Evolutionary conservation across 2,329 filamentous ascomycete species (phyloP), one percentile per base, ranked within the genome.

Genomic region (Beauveria pseudobassiana): DNA sequence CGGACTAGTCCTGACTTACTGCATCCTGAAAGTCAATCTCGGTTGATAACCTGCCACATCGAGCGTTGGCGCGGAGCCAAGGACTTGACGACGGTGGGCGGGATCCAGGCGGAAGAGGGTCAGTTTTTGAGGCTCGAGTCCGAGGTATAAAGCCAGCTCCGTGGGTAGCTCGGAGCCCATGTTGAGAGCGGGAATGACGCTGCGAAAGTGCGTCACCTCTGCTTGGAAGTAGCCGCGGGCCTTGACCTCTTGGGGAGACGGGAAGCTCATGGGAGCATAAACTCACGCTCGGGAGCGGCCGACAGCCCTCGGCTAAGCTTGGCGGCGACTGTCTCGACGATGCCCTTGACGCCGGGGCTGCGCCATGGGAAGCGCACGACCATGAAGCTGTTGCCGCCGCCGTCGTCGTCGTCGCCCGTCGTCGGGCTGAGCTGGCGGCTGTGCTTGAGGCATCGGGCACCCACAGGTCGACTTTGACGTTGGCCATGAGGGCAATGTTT

Each of bases 21-120:
- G 84, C 84, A 70, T 91, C 89, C 64, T 88, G 85, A 69, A 90
- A 90, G 55, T 85, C 85, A 14, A 87, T 81, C 6, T 84, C 77
- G 1, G 83, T 69, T 88, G 84, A 66, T 87, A 87, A 0, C 86
- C 86, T 0, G 85, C 77, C 3, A 80, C 78, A 8, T 81, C 80
- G 65, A 80, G 79, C 18, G 72, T 77, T 0, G 88, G 87, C 9
- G 87, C 86, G 69, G 80, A 83, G 61, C 82, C 77, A 63, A 80
- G 80, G 2, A 91, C 84, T 64, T 85, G 77, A 28, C 88, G 78
- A 58, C 82, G 74, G 49, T 77, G 77, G 1, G 70, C 73, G 16
- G 84, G 82, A 68, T 90, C 84, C 65, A 89, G 78, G 63, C 88
- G 81, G 75, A 93, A 91, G 28, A 93, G 71, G 8, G 80, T 84